Conservation (phyloP, 2,329 filamentous ascomycete species). For the Talaromyces verruculosus region DNA sequence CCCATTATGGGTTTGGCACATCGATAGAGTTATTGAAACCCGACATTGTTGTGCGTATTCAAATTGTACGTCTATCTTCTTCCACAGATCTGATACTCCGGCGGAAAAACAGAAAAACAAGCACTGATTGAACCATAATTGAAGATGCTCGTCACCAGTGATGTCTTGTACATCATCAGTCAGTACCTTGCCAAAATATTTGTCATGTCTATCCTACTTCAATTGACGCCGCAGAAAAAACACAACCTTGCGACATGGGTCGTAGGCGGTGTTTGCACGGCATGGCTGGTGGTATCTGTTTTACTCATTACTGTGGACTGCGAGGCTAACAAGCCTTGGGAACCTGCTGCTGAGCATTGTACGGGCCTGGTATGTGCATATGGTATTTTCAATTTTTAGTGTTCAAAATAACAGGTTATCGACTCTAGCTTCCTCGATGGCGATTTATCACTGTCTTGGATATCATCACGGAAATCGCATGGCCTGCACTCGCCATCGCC, state of each 20-base stretch:
- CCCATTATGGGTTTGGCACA: slow-evolving; percentile 35
- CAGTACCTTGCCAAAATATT: slow-evolving; percentile 35
- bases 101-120: neutral
- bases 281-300: slow-evolving; percentile 43
- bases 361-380: slow-evolving; percentile 27
- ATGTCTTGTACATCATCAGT: slow-evolving; percentile 42
- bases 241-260: slow-evolving; percentile 41
- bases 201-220: slow-evolving; percentile 47
- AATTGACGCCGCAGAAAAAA: slow-evolving; percentile 45
- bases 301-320: slow-evolving; percentile 46
- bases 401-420: neutral
- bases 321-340: slow-evolving; percentile 41
- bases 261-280: slow-evolving; percentile 38
- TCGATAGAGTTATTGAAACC: slow-evolving; percentile 31
- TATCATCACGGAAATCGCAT: slow-evolving; percentile 37
- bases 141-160: slow-evolving; percentile 36
- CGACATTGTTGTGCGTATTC: slow-evolving; percentile 28
- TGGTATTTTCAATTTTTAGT: neutral
- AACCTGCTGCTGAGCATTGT: slow-evolving; percentile 28
- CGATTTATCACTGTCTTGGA: slow-evolving; percentile 38
- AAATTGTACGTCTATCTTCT: slow-evolving; percentile 28
- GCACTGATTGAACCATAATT: neutral
- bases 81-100: neutral
- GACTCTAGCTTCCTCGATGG: slow-evolving; percentile 33
- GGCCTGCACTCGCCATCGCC: slow-evolving; percentile 32